Percentiles rank a stretch among this genome's conserved stretches.
Evolutionary conservation across 1,284 basidiomycete species (phyloP).

Genomic region (Mycena sp.): DNA sequence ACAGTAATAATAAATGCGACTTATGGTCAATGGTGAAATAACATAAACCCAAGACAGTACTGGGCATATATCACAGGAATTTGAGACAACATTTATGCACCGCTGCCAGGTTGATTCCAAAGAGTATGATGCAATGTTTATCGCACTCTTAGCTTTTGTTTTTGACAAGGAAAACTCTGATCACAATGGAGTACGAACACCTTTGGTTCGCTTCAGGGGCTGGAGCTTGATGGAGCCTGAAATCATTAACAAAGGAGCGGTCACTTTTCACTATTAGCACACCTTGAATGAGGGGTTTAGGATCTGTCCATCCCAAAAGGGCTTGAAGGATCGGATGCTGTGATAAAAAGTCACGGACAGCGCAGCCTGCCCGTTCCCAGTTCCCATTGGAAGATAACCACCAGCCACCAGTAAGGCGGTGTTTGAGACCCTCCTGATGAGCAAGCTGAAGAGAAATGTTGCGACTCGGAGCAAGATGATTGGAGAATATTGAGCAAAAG

Average conservation of each 20-base stretch:
- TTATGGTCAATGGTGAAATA: background rate
- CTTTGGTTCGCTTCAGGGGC: background rate
- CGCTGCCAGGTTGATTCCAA: background rate
- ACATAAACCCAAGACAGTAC: background rate
- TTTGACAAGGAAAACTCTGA: background rate
- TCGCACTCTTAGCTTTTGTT: background rate
- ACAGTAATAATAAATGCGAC: background rate
- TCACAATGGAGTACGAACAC: background rate
- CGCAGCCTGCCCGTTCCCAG: conserved; percentile 5
- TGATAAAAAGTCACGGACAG: conserved; percentile 4
- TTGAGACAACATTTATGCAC: conserved; percentile 2
- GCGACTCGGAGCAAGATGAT: conserved; percentile 49
- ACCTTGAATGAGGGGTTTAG: background rate
- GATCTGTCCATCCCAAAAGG: conserved; percentile 15
- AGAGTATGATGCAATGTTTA: background rate
- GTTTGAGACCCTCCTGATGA: conserved; percentile 15
- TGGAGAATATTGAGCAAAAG: conserved; percentile 44
- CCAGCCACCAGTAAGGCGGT: conserved; percentile 12
- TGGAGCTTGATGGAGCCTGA: background rate
- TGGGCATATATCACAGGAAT: conserved; percentile 5
- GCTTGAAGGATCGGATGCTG: background rate
- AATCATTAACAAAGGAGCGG: background rate
- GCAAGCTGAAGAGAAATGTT: conserved; percentile 46
- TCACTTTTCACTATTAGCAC: background rate
- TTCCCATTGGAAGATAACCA: background rate